phyloP scores from a whole-genome alignment of 2,329 filamentous ascomycete genomes.

The Thyridium curvatum region DNA sequence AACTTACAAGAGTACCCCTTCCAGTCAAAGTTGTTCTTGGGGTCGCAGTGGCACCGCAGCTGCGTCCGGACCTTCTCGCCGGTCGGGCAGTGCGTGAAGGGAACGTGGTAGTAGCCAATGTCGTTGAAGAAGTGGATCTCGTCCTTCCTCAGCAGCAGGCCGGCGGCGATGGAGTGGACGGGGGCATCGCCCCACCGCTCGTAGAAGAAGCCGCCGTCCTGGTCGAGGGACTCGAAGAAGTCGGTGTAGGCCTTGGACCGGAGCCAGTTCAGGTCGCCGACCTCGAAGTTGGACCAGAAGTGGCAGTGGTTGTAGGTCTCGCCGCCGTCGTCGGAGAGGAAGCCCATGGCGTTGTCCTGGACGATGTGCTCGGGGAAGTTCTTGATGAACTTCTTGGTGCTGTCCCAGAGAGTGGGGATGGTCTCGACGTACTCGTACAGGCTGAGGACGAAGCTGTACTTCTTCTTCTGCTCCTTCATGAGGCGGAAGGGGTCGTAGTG shows the following conservation, averaged over 20 bases:
- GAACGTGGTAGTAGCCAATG: slow-evolving; percentile 96
- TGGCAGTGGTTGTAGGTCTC: slow-evolving; percentile 96
- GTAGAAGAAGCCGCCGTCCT: slow-evolving; percentile 96
- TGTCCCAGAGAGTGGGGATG: slow-evolving; percentile 93
- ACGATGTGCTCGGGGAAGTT: slow-evolving; percentile 83
- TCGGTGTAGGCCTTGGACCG: slow-evolving; percentile 83
- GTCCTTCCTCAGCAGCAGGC: slow-evolving; percentile 80
- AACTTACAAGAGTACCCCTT: slow-evolving; percentile 92
- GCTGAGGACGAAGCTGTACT: slow-evolving; percentile 95
- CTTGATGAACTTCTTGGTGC: slow-evolving; percentile 88
- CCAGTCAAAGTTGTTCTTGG: slow-evolving; percentile 98
- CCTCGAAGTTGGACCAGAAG: slow-evolving; percentile 99
- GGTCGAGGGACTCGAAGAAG: slow-evolving; percentile 83
- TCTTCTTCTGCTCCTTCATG: slow-evolving; percentile 95
- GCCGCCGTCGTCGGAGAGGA: slow-evolving; percentile 86
- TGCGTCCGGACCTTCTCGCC: slow-evolving; percentile 78
- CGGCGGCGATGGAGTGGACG: slow-evolving; percentile 94
- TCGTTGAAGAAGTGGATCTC: slow-evolving; percentile 99
- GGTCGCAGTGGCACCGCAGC: slow-evolving; percentile 90
- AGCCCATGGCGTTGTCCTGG: slow-evolving; percentile 79
- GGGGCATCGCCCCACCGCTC: slow-evolving; percentile 98
- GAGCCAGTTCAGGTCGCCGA: slow-evolving; percentile 90
- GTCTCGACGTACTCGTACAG: slow-evolving; percentile 96
- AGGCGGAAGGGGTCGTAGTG: slow-evolving; percentile 93
- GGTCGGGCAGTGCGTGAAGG: slow-evolving; percentile 95